These are phyloP conservation scores for Penicillium sp. DNA, from an alignment of 2,329 filamentous ascomycete genomes.

Conservation along the genomic window DNA sequence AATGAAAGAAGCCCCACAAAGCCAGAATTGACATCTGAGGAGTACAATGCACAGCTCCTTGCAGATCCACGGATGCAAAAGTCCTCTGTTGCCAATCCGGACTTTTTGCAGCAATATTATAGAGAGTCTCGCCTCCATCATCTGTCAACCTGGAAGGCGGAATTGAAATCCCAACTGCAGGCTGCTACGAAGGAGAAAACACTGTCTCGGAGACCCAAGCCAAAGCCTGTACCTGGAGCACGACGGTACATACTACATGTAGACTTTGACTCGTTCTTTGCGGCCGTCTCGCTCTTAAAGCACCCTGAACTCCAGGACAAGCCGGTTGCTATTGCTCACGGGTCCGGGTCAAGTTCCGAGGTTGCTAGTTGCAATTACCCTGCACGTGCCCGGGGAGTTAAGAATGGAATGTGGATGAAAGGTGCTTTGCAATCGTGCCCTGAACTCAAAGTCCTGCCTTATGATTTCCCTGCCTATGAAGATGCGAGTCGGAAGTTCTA, in stretches of 20 bases:
- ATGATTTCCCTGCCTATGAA: slow-evolving; percentile 94
- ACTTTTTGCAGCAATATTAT: slow-evolving; percentile 92
- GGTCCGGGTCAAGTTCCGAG: slow-evolving; percentile 78
- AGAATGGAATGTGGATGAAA: slow-evolving; percentile 99
- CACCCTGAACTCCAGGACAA: slow-evolving; percentile 71
- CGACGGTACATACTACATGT: slow-evolving; percentile 88
- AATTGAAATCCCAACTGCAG: slow-evolving; percentile 85
- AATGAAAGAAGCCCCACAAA: slow-evolving; percentile 29
- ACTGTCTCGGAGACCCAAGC: slow-evolving; percentile 45
- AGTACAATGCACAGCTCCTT: slow-evolving; percentile 83
- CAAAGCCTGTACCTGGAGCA: slow-evolving; percentile 57
- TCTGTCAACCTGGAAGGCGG: slow-evolving; percentile 92
- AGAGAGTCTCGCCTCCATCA: slow-evolving; percentile 93
- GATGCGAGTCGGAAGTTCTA: slow-evolving; percentile 87
- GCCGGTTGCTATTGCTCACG: slow-evolving; percentile 85
- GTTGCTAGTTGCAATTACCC: slow-evolving; percentile 98
- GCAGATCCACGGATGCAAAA: slow-evolving; percentile 81
- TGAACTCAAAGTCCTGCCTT: slow-evolving; percentile 82
- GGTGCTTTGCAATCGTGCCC: slow-evolving; percentile 77
- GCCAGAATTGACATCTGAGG: slow-evolving; percentile 70
- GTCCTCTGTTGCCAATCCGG: slow-evolving; percentile 85
- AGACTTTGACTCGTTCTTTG: slow-evolving; percentile 98
- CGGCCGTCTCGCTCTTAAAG: slow-evolving; percentile 79
- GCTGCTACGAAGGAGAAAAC: slow-evolving; percentile 68
- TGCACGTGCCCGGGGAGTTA: slow-evolving; percentile 78